Percentiles rank a stretch among this genome's conserved stretches.
phyloP scores from a whole-genome alignment of 2,329 filamentous ascomycete species.

The Talaromyces islandicus region DNA sequence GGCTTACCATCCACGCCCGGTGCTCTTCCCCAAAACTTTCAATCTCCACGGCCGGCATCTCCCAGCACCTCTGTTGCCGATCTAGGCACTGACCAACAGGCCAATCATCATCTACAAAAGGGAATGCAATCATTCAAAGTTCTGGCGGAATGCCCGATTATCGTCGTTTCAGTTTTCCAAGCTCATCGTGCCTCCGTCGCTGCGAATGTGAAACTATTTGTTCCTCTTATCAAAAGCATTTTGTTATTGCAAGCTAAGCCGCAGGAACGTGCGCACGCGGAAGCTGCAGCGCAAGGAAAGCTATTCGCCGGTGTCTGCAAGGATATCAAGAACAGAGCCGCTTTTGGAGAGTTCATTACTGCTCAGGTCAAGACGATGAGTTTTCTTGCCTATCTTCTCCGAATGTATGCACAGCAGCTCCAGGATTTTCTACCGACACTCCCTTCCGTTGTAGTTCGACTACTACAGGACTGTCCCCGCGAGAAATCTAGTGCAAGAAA shows the following conservation, averaged over 20 bases:
- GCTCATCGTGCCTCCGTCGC: slow-evolving; percentile 75
- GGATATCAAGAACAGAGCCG: slow-evolving; percentile 85
- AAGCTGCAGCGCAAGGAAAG: slow-evolving; percentile 70
- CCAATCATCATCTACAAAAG: slow-evolving; percentile 72
- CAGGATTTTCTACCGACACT: slow-evolving; percentile 80
- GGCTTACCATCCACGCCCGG: slow-evolving; percentile 48
- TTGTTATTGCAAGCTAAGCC: slow-evolving; percentile 84
- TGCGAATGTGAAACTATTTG: slow-evolving; percentile 83
- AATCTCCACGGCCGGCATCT: slow-evolving; percentile 84
- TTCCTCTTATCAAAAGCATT: slow-evolving; percentile 88
- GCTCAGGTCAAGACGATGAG: slow-evolving; percentile 99
- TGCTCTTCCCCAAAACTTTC: slow-evolving; percentile 59
- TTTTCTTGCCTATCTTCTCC: slow-evolving; percentile 85
- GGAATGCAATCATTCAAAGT: slow-evolving; percentile 99
- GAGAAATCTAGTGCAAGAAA: slow-evolving; percentile 93
- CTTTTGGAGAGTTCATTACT: slow-evolving; percentile 96
- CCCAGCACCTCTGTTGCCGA: slow-evolving; percentile 77
- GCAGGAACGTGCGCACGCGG: slow-evolving; percentile 83
- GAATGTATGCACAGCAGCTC: slow-evolving; percentile 80
- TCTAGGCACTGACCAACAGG: slow-evolving; percentile 74
- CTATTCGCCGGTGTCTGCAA: slow-evolving; percentile 91
- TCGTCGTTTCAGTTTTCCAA: slow-evolving; percentile 97
- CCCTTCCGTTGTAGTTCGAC: slow-evolving; percentile 80
- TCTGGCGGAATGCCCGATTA: slow-evolving; percentile 94
- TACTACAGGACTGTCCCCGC: slow-evolving; percentile 87